These are phyloP conservation scores for Ammopiptanthus mongolicus DNA, from an alignment of 306 rosid genomes.

Conservation along the genomic window DNA sequence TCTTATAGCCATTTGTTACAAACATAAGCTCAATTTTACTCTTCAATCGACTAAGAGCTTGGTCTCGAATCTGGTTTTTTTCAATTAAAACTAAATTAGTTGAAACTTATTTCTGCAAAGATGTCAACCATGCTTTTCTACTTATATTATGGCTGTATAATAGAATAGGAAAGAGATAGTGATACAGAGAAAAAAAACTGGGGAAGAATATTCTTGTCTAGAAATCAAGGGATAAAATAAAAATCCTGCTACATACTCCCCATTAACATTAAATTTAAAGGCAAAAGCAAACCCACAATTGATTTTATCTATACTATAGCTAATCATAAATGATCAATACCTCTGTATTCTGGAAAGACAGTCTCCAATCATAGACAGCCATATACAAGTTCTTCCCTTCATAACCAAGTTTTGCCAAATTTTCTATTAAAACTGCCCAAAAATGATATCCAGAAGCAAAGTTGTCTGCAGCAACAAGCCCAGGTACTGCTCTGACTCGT, in stretches of 20 bases:
- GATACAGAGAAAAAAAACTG: not conserved
- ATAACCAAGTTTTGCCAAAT: slow-evolving; percentile 76
- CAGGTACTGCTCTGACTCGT: slow-evolving; percentile 68
- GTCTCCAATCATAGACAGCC: slow-evolving; percentile 83
- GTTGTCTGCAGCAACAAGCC: slow-evolving; percentile 53
- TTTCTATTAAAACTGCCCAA: slow-evolving; percentile 75
- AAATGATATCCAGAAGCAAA: slow-evolving; percentile 53
- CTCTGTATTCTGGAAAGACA: slow-evolving; percentile 84
- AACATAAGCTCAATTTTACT: slow-evolving; percentile 74
- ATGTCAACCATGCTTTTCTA: not conserved
- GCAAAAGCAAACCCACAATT: not conserved
- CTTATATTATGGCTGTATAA: not conserved
- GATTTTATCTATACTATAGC: not conserved
- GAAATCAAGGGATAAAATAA: not conserved
- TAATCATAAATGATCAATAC: slow-evolving; percentile 24
- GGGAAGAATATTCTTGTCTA: not conserved
- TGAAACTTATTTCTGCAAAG: not conserved
- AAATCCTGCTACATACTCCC: not conserved
- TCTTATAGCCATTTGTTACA: slow-evolving; percentile 56
- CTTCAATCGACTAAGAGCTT: slow-evolving; percentile 69
- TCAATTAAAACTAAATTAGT: slow-evolving; percentile 33
- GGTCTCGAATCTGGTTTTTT: slow-evolving; percentile 63
- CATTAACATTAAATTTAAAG: not conserved
- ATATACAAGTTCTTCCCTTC: slow-evolving; percentile 74
- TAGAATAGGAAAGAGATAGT: not conserved